Conservation (phyloP, 441 rosid genomes). For the Gossypium schwendimanii region DNA sequence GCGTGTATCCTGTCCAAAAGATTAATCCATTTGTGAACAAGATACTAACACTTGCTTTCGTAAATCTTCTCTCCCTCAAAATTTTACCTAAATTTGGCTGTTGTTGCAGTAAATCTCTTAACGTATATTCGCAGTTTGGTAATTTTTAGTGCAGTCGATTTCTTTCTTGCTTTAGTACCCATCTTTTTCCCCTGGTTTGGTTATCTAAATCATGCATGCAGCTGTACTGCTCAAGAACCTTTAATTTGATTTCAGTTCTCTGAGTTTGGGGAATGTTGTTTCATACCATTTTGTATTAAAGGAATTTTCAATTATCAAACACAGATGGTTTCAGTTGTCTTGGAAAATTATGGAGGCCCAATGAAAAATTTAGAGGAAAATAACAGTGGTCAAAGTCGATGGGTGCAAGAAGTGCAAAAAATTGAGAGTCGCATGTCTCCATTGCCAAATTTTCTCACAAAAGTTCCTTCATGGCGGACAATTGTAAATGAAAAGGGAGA, state of each 20-base stretch:
- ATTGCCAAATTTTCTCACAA: conserved; percentile 32
- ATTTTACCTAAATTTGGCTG: not conserved
- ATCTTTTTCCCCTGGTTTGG: not conserved
- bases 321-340: conserved; percentile 79
- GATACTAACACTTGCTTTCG: not conserved
- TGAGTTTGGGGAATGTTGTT: not conserved
- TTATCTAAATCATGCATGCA: not conserved
- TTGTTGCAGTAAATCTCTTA: not conserved
- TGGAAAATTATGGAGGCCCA: conserved; percentile 66
- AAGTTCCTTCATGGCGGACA: conserved; percentile 66
- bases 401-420: conserved; percentile 72
- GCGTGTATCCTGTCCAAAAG: not conserved
- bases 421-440: conserved; percentile 52
- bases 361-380: conserved; percentile 33
- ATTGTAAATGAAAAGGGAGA: conserved; percentile 76
- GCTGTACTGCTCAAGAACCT: not conserved
- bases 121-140: not conserved
- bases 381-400: conserved; percentile 45
- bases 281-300: conserved; percentile 6
- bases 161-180: not conserved
- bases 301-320: conserved; percentile 10
- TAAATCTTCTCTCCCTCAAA: not conserved
- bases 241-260: not conserved
- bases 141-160: not conserved
- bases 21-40: not conserved